Base-by-base conservation (phyloP, 805 yeast species). In the Zygoascus bituminiphila region DNA sequence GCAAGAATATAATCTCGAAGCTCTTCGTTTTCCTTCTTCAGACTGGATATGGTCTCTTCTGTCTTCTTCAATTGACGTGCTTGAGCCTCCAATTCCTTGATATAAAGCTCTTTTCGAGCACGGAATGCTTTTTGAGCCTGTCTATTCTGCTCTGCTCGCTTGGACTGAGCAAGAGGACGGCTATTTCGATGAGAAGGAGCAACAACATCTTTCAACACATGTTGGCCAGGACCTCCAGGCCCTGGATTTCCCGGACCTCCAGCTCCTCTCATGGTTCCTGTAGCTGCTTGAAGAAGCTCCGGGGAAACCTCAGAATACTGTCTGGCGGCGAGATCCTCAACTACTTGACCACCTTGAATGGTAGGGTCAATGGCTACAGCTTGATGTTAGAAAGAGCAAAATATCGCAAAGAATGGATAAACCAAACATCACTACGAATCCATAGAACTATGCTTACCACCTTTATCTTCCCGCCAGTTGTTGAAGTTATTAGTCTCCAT, bases 111-210 rank as follows among this genome's bases (percentile, higher is more conserved):
- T 62, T 85, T 82, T 52, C 96, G 75, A 62, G 80, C 81, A 61
- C 97, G 76, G 68, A 88, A 89, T 7, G 96, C 95, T 56, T 86
- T 78, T 68, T 89, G 97, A 4, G 97, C 96, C 52, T 79, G 81
- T 60, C 97, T 73, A 70, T 89, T 89, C 67, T 89, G 97, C 7
- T 83, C 88, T 1, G 96, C 96, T 54, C 97, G 78, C 64, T 86
- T 87, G 37, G 93, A 78, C 49, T 73, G 75, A 20, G 81, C 74
- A 4, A 43, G 39, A n/a, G 24, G 36, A 14, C 44, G 44, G n/a
- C 36, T 20, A 20, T 39, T 20, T 5, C 42, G 25, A 9, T 14
- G 15, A n/a, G 20, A 14, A 21, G 42, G 26, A 20, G 42, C 17
- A 4, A 54, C 23, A 4, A 20, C 24, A 5, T 20, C 20, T 14